These are phyloP conservation scores for Teunomyces aglyptinius DNA, from an alignment of 805 yeast genomes.

Conservation along the genomic window DNA sequence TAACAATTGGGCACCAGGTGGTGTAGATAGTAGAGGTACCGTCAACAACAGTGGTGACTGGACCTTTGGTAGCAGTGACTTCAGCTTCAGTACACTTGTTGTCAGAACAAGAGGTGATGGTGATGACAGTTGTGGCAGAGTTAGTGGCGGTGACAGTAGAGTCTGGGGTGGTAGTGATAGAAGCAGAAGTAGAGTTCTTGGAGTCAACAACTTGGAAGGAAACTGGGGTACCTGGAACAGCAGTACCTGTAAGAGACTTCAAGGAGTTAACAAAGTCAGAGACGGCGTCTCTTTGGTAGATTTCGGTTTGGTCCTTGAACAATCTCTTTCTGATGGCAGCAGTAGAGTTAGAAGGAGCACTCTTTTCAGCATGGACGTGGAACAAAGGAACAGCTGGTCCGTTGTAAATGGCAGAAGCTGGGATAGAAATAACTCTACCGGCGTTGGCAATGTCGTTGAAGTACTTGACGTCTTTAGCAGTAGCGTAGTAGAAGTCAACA, in stretches of 20 bases:
- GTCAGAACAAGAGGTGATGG: constrained; percentile 40
- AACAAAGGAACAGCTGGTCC: constrained; percentile 20
- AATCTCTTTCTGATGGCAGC: constrained; percentile 41
- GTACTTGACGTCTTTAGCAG: constrained; percentile 21
- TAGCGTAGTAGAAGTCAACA: constrained; percentile 35
- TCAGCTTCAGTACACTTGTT: constrained; percentile 22
- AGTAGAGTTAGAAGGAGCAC: constrained; percentile 38
- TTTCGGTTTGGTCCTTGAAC: constrained; percentile 15
- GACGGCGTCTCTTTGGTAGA: constrained; percentile 32
- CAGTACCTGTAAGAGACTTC: constrained; percentile 25
- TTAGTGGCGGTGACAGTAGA: constrained; percentile 11
- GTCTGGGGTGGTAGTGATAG: constrained; percentile 7
- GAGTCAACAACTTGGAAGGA: constrained; percentile 17
- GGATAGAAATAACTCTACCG: constrained; percentile 31
- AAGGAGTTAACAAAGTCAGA: constrained; percentile 22
- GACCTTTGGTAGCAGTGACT: constrained; percentile 13
- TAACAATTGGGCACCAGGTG: constrained; percentile 33
- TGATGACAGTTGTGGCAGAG: constrained; percentile 22
- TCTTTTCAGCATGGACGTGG: constrained; percentile 27
- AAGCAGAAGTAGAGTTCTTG: constrained; percentile 8
- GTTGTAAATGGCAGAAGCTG: constrained; percentile 31
- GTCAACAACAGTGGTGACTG: constrained; percentile 30
- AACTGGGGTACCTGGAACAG: constrained; percentile 14
- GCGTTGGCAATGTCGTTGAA: constrained; percentile 34
- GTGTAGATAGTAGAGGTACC: constrained; percentile 40